These are phyloP conservation scores for Rauvolfia tetraphylla DNA, from an alignment of 257 asterid genomes.

Conservation along the genomic window DNA sequence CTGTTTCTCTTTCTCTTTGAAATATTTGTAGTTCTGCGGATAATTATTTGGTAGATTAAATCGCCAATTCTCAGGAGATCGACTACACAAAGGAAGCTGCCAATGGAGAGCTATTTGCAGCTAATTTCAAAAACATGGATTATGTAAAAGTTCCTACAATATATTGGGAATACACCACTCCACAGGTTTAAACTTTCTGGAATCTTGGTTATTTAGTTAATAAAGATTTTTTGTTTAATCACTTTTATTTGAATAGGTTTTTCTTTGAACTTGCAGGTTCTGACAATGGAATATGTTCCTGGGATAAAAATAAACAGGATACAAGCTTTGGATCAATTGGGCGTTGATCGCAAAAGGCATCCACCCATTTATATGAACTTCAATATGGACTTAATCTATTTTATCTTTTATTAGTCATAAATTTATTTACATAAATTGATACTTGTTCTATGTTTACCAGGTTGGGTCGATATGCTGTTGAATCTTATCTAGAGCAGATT, in stretches of 20 bases:
- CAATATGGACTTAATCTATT: not conserved
- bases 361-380: constrained; percentile 7
- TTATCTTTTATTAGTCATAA: not conserved
- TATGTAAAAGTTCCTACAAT: constrained; percentile 82
- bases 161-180: constrained; percentile 86
- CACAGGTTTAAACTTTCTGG: constrained; percentile 54
- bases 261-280: constrained; percentile 42
- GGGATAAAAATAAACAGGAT: constrained; percentile 92
- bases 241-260: constrained; percentile 13
- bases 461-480: constrained; percentile 88
- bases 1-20: not conserved
- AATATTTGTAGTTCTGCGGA: not conserved
- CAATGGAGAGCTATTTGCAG: constrained; percentile 72
- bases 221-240: constrained; percentile 16
- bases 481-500: constrained; percentile 91
- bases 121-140: constrained; percentile 70
- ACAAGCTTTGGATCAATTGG: constrained; percentile 79
- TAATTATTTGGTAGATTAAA: constrained; percentile 9
- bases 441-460: constrained; percentile 29
- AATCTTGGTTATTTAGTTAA: constrained; percentile 15
- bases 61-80: constrained; percentile 54
- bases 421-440: not conserved
- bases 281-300: constrained; percentile 90
- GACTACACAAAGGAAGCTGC: constrained; percentile 90
- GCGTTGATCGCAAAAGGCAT: constrained; percentile 84